Evolutionary conservation across 371 early-diverging fungal genomes (phyloP), one percentile per base, ranked within the genome.

Genomic region (Cladochytrium tenue): DNA sequence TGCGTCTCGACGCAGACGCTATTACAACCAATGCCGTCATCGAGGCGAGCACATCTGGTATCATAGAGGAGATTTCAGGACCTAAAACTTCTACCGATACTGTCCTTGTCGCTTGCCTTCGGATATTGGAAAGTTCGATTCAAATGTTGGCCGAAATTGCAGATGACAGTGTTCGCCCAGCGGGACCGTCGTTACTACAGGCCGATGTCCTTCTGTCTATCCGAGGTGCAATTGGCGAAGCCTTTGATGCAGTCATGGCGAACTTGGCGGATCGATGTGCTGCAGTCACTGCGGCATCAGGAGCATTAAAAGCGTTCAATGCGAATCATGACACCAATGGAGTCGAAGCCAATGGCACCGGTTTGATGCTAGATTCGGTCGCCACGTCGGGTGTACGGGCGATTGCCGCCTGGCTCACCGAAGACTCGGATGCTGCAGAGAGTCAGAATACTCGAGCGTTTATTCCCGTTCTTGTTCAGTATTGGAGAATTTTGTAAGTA

Each of bases 201-300:
- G n/a, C 25, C 51, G 52, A 62, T 30, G 60, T 64, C 36, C 3
- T 61, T 15, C 53, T 71, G 20, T 61, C 60, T 0, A 2, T 71
- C 10, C 67, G 67, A 27, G 56, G 28, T 32, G 67, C 67, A 0
- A 59, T 66, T 28, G 43, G 63, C 2, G 72, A 71, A 25, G 26
- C 61, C 2, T 67, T 71, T 56, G 43, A 52, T 0, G 60, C 72
- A 15, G 51, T 71, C 23, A 51, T 71, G 5, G 67, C 67, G 3
- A 36, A 62, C 51, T 51, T 71, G 10, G 63, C 64, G 1, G 72
- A 71, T 32, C 31, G 57, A 5, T 66, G 23, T 23, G 71, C 20
- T n/a, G n/a, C n/a, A n/a, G n/a, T n/a, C n/a, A n/a, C n/a, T n/a
- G n/a, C n/a, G n/a, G n/a, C n/a, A n/a, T n/a, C n/a, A n/a, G n/a